These are phyloP conservation scores for Platismatia glauca DNA, from an alignment of 495 filamentous ascomycete genomes.

Conservation along the genomic window DNA sequence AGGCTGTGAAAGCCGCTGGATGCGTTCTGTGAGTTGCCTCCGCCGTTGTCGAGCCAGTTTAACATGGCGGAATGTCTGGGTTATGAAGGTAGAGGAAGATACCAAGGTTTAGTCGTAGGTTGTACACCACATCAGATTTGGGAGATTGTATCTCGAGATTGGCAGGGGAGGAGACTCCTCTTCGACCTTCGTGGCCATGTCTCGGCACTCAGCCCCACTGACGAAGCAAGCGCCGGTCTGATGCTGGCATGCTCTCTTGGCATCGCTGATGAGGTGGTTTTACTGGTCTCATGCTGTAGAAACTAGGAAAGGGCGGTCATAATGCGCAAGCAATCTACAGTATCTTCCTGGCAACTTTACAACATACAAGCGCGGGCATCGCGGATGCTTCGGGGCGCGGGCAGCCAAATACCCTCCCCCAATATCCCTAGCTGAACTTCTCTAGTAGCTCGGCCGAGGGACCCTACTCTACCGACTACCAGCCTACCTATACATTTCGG, in stretches of 20 bases:
- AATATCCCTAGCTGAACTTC: too few species aligned
- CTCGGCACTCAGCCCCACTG: background rate
- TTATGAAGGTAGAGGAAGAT: background rate
- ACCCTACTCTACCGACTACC: too few species aligned
- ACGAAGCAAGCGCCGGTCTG: background rate
- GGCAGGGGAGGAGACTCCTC: background rate
- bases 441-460: too few species aligned
- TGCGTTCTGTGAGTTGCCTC: constrained; percentile 3
- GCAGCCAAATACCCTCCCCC: too few species aligned
- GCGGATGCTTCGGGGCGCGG: too few species aligned
- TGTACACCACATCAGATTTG: too few species aligned
- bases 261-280: background rate
- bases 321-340: too few species aligned
- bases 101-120: too few species aligned
- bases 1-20: constrained; percentile 13
- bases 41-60: constrained; percentile 1
- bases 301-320: too few species aligned
- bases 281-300: background rate
- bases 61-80: background rate
- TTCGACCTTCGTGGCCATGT: background rate
- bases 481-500: too few species aligned
- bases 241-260: background rate
- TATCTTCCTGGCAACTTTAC: too few species aligned
- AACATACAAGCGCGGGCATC: too few species aligned
- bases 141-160: background rate